Base-by-base conservation (phyloP, 768 basidiomycete genomes). In the Neoboletus brunneissimus region DNA sequence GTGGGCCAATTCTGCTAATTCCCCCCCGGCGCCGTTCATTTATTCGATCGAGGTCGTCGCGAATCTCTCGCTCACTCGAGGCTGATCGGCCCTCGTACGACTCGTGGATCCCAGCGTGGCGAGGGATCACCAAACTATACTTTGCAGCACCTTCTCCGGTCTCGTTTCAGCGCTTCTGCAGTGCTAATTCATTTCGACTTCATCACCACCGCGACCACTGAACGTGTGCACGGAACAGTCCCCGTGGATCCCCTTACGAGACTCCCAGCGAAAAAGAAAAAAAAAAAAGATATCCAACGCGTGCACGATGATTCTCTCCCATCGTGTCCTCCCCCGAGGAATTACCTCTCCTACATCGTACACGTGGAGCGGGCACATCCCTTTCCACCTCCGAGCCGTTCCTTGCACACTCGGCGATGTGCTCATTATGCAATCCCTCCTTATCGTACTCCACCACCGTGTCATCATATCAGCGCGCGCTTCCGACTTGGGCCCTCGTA, bases 231-330 rank as follows among this genome's bases (percentile, higher is more conserved):
- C 42, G 12, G 48, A 58, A 27, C 59, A 9, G 38, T 34, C 5
- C 11, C 48, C 60, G 60, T 57, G 61, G 52, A 57, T 62, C 55
- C 37, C 52, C 48, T 45, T 27, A 59, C 58, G 58, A 59, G 44
- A 35, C 50, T 55, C 50, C 10, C n/a, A 15, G 37, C 34, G 8
- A n/a, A 20, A 44, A 51, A 25, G 25, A 25, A 5, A 25, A 55
- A 37, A 37, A 55, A 37, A 55, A 55, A 51, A 35, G 32, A 13
- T 1, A 13, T 9, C 9, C 23, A 5, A 1, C 22, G 23, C 25
- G 23, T 25, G 42, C 8, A 10, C 23, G 15, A 1, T 13, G 12
- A 42, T 42, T 41, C 32, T 34, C 32, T 34, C 32, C 32, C 13
- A 2, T 9, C 27, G 5, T 6, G 5, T 12, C 13, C 32, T 11